These are phyloP conservation scores for Chaetomium sp. DNA, from an alignment of 2,329 filamentous ascomycete species.

Conservation along the genomic window DNA sequence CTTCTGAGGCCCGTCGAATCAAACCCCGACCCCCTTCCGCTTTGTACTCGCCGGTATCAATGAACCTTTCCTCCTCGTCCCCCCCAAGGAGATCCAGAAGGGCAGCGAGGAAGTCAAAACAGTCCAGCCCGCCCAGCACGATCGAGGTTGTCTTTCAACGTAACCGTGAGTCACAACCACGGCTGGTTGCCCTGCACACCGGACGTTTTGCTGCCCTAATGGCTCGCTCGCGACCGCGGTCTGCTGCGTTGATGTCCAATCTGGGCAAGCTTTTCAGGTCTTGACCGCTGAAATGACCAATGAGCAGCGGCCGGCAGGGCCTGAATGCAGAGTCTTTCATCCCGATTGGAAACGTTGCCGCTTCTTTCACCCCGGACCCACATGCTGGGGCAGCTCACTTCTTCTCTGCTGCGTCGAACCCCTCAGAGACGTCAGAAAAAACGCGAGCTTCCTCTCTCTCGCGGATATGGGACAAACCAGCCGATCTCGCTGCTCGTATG, in stretches of 20 bases:
- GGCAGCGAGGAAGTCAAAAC: too few relatives aligned
- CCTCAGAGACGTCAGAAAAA: slow-evolving; percentile 9
- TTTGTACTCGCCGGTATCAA: slow-evolving; percentile 1
- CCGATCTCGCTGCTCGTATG: slow-evolving; percentile 15
- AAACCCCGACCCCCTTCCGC: slow-evolving; percentile 10
- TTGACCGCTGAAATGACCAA: slow-evolving; percentile 17
- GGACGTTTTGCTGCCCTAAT: slow-evolving; percentile 24
- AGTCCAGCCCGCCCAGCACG: background rate
- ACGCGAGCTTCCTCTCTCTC: background rate
- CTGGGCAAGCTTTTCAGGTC: slow-evolving; percentile 17
- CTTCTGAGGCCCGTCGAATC: slow-evolving; percentile 9
- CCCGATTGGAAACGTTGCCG: slow-evolving; percentile 21
- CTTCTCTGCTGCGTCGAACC: slow-evolving; percentile 1
- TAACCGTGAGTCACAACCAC: slow-evolving; percentile 21
- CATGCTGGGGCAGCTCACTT: slow-evolving; percentile 14
- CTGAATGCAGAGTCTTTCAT: slow-evolving; percentile 18
- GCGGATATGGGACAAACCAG: slow-evolving; percentile 10
- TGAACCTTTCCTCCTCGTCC: too few relatives aligned
- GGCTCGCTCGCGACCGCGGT: slow-evolving; percentile 13
- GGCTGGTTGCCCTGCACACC: slow-evolving; percentile 11
- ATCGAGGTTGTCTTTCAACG: background rate
- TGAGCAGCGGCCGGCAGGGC: slow-evolving; percentile 10
- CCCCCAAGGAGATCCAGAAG: too few relatives aligned
- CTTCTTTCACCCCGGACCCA: slow-evolving; percentile 9
- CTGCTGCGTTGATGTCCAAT: slow-evolving; percentile 29